Conservation (phyloP, 768 basidiomycete species). For the Russula virescens region DNA sequence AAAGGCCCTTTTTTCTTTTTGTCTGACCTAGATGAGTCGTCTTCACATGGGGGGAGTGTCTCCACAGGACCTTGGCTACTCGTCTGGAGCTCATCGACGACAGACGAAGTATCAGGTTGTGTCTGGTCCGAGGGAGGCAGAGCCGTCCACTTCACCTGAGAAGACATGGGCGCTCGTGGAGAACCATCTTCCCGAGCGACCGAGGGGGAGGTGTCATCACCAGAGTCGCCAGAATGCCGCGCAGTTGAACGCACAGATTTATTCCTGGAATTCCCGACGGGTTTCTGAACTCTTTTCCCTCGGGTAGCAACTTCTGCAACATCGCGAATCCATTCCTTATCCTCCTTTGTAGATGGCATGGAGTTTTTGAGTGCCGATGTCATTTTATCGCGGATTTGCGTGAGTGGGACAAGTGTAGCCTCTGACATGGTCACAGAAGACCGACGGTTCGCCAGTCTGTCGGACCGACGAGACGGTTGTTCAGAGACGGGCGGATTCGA, state of each 20-base stretch:
- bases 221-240: background rate
- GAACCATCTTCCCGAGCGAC: slow-evolving; percentile 6
- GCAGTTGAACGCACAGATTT: background rate
- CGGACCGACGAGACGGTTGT: slow-evolving; percentile 15
- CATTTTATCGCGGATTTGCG: background rate
- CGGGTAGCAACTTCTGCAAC: background rate
- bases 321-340: background rate
- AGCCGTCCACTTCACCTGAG: slow-evolving; percentile 11
- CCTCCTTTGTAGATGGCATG: slow-evolving; percentile 1
- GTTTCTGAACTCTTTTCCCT: background rate
- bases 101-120: background rate
- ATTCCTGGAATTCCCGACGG: background rate
- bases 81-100: slow-evolving; percentile 9
- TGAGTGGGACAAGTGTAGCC: background rate
- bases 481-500: background rate
- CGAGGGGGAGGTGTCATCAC: background rate
- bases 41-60: background rate
- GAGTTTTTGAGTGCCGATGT: background rate
- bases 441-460: slow-evolving; percentile 13
- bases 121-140: background rate
- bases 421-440: background rate
- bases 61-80: slow-evolving; percentile 4
- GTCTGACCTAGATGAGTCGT: background rate
- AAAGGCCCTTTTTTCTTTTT: background rate
- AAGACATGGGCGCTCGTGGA: background rate